A percentile compares a stretch with the other conserved stretches of the same genome.
Evolutionary conservation across 1,284 basidiomycete genomes (phyloP).

Genomic region (Rhodotorula sp.): DNA sequence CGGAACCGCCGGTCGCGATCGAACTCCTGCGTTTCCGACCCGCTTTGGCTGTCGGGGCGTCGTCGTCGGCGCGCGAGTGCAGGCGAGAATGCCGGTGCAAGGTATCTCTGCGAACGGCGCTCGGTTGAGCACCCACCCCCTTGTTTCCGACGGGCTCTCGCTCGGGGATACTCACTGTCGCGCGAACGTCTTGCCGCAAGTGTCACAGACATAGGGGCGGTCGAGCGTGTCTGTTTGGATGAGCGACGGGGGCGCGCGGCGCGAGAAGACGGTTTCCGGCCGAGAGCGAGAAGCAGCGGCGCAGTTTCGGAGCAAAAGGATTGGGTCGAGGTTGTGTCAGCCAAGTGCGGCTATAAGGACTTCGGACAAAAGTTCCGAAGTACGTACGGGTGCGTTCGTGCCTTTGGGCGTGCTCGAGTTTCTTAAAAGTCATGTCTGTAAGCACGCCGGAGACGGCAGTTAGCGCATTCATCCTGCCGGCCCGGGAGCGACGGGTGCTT

Average conservation of each 20-base stretch:
- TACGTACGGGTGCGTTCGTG: constrained; percentile 38
- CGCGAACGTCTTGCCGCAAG: constrained; percentile 39
- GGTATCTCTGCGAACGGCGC: constrained; percentile 30
- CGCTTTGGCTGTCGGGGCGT: constrained; percentile 22
- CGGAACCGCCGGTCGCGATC: not conserved
- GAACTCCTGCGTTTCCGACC: constrained; percentile 26
- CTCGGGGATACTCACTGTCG: constrained; percentile 31
- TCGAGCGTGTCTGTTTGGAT: constrained; percentile 30
- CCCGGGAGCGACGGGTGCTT: not conserved
- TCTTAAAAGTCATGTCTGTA: constrained; percentile 31
- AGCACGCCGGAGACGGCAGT: not conserved
- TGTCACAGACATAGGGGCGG: constrained; percentile 31
- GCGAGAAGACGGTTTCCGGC: not conserved
- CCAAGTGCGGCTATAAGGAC: too few species aligned
- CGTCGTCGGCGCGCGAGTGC: constrained; percentile 33
- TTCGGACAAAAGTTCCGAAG: too few species aligned
- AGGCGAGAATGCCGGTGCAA: constrained; percentile 38
- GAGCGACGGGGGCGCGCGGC: not conserved
- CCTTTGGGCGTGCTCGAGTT: constrained; percentile 39
- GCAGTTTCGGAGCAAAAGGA: too few species aligned
- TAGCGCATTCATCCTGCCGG: not conserved
- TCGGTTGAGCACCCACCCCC: not conserved
- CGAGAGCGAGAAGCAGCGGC: not conserved
- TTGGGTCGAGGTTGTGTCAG: too few species aligned
- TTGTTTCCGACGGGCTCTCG: not conserved